Percentiles rank a stretch among this genome's conserved stretches.
These are phyloP conservation scores for Jackrogersella multiformis DNA, from an alignment of 495 filamentous ascomycete species.

Conservation along the genomic window DNA sequence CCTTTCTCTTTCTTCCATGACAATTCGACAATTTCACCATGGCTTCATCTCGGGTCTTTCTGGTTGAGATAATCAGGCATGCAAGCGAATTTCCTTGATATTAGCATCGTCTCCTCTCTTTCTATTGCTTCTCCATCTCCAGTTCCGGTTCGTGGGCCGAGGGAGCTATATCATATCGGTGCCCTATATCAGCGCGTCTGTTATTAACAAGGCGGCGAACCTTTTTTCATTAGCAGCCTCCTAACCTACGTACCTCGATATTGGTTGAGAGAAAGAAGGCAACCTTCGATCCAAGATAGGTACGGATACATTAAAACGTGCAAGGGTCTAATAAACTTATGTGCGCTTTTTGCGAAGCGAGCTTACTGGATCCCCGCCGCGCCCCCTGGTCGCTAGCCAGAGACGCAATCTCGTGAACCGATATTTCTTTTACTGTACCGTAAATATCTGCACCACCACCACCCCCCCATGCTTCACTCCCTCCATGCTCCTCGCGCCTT, in stretches of 20 bases:
- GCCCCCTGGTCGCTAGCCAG: slow-evolving; percentile 40
- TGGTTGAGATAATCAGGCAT: slow-evolving; percentile 34
- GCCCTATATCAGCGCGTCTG: slow-evolving; percentile 37
- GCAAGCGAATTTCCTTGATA: slow-evolving; percentile 45
- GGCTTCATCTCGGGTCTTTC: slow-evolving; percentile 44
- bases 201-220: slow-evolving; percentile 42
- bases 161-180: slow-evolving; percentile 34
- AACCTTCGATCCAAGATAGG: slow-evolving; percentile 28
- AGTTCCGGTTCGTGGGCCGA: slow-evolving; percentile 43
- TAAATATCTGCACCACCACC: slow-evolving; percentile 26
- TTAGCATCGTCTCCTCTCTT: slow-evolving; percentile 43
- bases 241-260: neutral
- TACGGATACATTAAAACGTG: slow-evolving; percentile 29
- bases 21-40: slow-evolving; percentile 34
- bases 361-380: slow-evolving; percentile 54
- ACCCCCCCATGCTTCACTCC: slow-evolving; percentile 4
- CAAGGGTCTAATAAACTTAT: slow-evolving; percentile 43
- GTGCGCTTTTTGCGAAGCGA: slow-evolving; percentile 57
- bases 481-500: slow-evolving; percentile 42
- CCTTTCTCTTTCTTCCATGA: slow-evolving; percentile 21
- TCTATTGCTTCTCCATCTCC: slow-evolving; percentile 42
- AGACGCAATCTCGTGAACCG: slow-evolving; percentile 51
- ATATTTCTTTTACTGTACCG: slow-evolving; percentile 47
- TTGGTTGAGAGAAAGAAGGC: slow-evolving; percentile 1
- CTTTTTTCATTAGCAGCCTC: slow-evolving; percentile 22